Conservation (phyloP, 2,329 filamentous ascomycete species). For the Cladosporium sp. region DNA sequence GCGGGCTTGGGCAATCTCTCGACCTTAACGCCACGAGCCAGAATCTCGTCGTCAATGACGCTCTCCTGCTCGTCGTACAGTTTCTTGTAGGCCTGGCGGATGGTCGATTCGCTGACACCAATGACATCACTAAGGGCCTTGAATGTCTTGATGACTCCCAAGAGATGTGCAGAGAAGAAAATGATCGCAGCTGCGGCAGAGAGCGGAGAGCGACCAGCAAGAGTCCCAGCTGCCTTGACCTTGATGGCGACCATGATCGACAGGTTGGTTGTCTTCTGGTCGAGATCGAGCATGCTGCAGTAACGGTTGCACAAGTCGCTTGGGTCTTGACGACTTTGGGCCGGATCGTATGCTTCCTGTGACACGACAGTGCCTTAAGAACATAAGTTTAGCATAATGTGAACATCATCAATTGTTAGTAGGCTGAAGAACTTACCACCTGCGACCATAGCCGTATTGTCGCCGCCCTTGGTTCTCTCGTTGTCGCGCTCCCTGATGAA, state of each 20-base stretch:
- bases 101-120: conserved; percentile 93
- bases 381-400: conserved; percentile 16
- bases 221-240: conserved; percentile 70
- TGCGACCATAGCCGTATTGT: conserved; percentile 23
- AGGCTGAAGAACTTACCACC: conserved; percentile 46
- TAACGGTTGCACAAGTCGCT: conserved; percentile 73
- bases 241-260: conserved; percentile 73
- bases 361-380: conserved; percentile 24
- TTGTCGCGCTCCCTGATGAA: conserved; percentile 70
- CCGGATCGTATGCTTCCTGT: conserved; percentile 27
- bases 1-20: conserved; percentile 59
- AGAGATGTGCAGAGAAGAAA: conserved; percentile 87
- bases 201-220: conserved; percentile 88
- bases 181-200: conserved; percentile 94
- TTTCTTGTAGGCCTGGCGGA: conserved; percentile 90
- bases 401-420: conserved; percentile 7
- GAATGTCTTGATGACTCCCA: conserved; percentile 72
- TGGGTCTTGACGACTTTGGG: conserved; percentile 26
- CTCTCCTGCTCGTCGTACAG: conserved; percentile 70
- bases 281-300: conserved; percentile 75
- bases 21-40: conserved; percentile 67
- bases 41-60: conserved; percentile 71
- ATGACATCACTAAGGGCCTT: conserved; percentile 82
- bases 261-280: conserved; percentile 72
- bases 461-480: conserved; percentile 45